A percentile compares a stretch with the other conserved stretches of the same genome.
These are phyloP conservation scores for Fusarium metavorans DNA, from an alignment of 2,329 filamentous ascomycete genomes.

Conservation along the genomic window DNA sequence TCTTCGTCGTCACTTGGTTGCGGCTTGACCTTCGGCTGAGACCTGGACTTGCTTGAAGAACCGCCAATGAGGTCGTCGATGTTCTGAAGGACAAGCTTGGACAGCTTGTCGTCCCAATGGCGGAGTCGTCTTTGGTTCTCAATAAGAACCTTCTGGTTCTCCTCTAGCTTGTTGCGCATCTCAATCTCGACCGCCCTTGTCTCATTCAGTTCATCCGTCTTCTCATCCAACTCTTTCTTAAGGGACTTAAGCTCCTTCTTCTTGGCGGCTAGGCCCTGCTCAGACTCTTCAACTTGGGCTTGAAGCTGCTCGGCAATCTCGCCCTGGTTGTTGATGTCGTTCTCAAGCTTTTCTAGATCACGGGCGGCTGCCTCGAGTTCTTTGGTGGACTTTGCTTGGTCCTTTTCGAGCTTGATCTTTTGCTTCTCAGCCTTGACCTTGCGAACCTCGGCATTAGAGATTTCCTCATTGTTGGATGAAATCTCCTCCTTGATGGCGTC, in stretches of 20 bases:
- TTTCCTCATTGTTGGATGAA: constrained; percentile 80
- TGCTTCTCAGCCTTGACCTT: constrained; percentile 96
- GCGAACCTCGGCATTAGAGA: constrained; percentile 86
- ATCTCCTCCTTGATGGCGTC: constrained; percentile 91
- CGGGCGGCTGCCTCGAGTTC: constrained; percentile 79
- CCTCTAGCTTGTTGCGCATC: constrained; percentile 97
- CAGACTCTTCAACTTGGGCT: constrained; percentile 82
- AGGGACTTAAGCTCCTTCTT: constrained; percentile 83
- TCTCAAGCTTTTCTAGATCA: constrained; percentile 83
- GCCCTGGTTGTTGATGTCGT: constrained; percentile 82
- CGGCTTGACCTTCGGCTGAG: constrained; percentile 43
- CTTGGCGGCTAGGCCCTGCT: constrained; percentile 81
- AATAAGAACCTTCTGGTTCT: constrained; percentile 87
- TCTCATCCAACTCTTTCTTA: constrained; percentile 89
- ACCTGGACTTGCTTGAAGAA: constrained; percentile 43
- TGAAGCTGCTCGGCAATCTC: constrained; percentile 80
- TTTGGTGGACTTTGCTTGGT: constrained; percentile 80
- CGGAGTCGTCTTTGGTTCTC: constrained; percentile 88
- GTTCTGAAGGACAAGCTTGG: constrained; percentile 86
- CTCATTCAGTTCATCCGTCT: constrained; percentile 86
- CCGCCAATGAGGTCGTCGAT: constrained; percentile 73
- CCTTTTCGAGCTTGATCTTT: constrained; percentile 86
- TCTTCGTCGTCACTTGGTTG: constrained; percentile 46
- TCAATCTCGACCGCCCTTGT: constrained; percentile 93
- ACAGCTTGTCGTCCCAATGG: constrained; percentile 92